Conservation (phyloP, 179 eudicot genomes). For the Beta lomatogona region DNA sequence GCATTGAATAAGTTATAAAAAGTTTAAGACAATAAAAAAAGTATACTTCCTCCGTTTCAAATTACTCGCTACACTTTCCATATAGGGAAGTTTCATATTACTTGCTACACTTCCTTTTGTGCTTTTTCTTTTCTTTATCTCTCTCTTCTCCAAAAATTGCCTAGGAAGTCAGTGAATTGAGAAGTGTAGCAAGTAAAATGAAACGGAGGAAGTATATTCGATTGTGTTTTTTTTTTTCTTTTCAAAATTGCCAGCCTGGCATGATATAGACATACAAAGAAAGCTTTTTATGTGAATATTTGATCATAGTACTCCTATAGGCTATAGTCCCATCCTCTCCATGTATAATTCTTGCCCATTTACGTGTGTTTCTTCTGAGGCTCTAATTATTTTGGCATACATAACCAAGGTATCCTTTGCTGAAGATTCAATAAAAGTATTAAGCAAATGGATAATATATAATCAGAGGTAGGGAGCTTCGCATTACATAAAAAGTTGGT, state of each 20-base stretch:
- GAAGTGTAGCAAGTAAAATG: too few relatives aligned
- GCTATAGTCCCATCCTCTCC: background rate
- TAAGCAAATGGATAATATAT: background rate
- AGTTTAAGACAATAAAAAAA: too few relatives aligned
- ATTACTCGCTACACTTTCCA: too few relatives aligned
- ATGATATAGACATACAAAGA: background rate
- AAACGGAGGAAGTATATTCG: too few relatives aligned
- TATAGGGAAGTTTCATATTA: too few relatives aligned
- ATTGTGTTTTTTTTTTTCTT: too few relatives aligned
- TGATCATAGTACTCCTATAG: background rate
- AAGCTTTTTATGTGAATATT: background rate
- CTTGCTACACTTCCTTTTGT: too few relatives aligned
- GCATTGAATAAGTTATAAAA: too few relatives aligned
- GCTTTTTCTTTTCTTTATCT: too few relatives aligned
- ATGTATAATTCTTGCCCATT: constrained; percentile 6
- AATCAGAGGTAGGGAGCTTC: background rate
- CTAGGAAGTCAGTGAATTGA: too few relatives aligned
- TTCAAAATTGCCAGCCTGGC: background rate
- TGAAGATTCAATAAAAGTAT: background rate
- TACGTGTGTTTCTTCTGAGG: background rate
- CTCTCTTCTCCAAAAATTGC: too few relatives aligned
- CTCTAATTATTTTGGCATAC: constrained; percentile 3
- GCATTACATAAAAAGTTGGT: background rate
- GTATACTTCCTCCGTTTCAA: too few relatives aligned
- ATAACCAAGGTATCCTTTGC: background rate